These are phyloP conservation scores for Picea mariana DNA, from an alignment of 83 land plant genomes.

Conservation along the genomic window DNA sequence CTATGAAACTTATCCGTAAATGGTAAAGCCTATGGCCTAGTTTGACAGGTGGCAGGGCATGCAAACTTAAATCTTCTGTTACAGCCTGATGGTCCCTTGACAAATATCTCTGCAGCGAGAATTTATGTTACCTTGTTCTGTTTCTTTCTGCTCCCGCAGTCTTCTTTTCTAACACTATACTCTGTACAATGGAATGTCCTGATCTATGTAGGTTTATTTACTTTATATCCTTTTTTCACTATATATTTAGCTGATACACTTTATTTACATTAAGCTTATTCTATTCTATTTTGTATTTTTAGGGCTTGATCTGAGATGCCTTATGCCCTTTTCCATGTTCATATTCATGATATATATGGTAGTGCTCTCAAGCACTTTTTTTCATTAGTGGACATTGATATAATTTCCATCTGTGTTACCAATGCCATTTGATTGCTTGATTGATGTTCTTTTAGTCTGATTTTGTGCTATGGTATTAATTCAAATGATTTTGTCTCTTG, in stretches of 20 bases:
- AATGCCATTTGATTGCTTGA: neutral
- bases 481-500: constrained; percentile 6
- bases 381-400: neutral
- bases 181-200: no score
- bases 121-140: no score
- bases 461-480: neutral
- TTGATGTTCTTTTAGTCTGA: neutral
- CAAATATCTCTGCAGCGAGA: no score
- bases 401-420: neutral
- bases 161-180: neutral
- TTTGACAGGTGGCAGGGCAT: no score
- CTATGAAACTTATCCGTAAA: no score
- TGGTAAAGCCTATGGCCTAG: no score
- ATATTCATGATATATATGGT: neutral
- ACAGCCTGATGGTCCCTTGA: no score
- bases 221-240: no score
- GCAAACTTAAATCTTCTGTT: no score
- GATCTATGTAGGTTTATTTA: no score
- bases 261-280: neutral
- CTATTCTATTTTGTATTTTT: neutral
- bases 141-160: neutral
- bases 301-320: neutral
- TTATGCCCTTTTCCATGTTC: neutral
- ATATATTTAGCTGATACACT: no score
- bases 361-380: neutral